Percentiles rank a stretch among this genome's conserved stretches.
phyloP scores from a whole-genome alignment of 176 grass and related monocot genomes.

The Bonia amplexicaulis region DNA sequence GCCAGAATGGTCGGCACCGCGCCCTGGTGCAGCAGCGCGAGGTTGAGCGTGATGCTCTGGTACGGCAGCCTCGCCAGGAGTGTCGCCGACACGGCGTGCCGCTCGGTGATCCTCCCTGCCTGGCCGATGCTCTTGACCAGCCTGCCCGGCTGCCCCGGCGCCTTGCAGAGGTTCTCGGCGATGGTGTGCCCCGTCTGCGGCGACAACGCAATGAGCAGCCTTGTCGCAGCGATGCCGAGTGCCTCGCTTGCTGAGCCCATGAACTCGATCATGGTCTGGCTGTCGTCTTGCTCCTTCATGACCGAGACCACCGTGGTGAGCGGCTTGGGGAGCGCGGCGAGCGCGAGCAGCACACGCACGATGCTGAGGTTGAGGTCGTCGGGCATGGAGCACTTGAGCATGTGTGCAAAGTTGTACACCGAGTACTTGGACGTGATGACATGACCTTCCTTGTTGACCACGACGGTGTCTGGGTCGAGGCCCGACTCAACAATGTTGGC shows the following conservation, averaged over 20 bases:
- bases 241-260: conserved; percentile 46
- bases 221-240: conserved; percentile 41
- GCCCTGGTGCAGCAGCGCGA: conserved; percentile 45
- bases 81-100: conserved; percentile 50
- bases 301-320: conserved; percentile 62
- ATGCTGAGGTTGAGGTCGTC: conserved; percentile 66
- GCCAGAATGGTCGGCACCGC: conserved; percentile 34
- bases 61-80: conserved; percentile 68
- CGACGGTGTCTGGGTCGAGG: conserved; percentile 44
- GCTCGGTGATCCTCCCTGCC: conserved; percentile 50
- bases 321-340: conserved; percentile 38
- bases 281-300: conserved; percentile 60
- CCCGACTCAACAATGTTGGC: conserved; percentile 70
- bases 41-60: conserved; percentile 65
- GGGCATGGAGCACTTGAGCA: conserved; percentile 66
- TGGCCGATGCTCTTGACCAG: conserved; percentile 51
- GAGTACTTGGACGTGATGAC: conserved; percentile 83
- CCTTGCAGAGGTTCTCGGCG: conserved; percentile 67
- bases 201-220: conserved; percentile 55
- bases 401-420: conserved; percentile 80
- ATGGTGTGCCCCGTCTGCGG: conserved; percentile 69
- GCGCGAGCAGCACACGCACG: conserved; percentile 57
- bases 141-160: conserved; percentile 42
- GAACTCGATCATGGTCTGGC: conserved; percentile 55
- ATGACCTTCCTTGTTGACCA: conserved; percentile 85